Base-by-base conservation (phyloP, 164 flowering plant genomes). In the Liquidambar formosana region DNA sequence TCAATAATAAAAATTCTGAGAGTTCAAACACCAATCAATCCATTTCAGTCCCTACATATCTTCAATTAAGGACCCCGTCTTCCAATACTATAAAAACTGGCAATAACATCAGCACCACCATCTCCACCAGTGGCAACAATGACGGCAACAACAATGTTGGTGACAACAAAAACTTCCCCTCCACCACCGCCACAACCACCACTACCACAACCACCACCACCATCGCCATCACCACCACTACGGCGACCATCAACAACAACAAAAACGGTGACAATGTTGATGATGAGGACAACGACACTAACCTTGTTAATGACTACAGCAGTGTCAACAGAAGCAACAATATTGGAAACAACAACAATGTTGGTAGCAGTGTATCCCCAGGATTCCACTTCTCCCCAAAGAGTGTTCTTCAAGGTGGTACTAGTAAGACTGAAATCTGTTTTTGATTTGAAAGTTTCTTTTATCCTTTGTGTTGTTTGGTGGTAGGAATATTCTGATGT, bases 351-450 rank as follows among this genome's bases (percentile, higher is more conserved):
- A 28, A 8, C 13, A 2, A 21, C 4, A 49, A 6, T 47, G 14
- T 23, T 53, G 43, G n/a, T 19, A 41, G n/a, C 11, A 53, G 28
- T 26, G 10, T 23, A 11, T 66, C 79, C 14, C 61, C 71, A 41
- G 75, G 71, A 43, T 18, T 78, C 56, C 78, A 70, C 51, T 78
- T 81, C 63, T 81, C 85, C 5, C 85, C 88, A 10, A 78, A 74
- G 41, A 84, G 83, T 66, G 88, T 84, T 69, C 80, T 82, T 73
- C 83, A 65, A 71, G 73, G 75, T 75, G 72, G 62, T 22, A 48
- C 33, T 13, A 44, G 46, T 57, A 71, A 72, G 47, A 61, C 75
- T 28, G 77, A 77, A 62, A 12, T 68, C 12, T 23, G 52, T 15
- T 59, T 71, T 27, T 71, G 26, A 71, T 67, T 57, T 49, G 4